Conservation (phyloP, 306 rosid species). For the Gastrolobium bilobum region DNA sequence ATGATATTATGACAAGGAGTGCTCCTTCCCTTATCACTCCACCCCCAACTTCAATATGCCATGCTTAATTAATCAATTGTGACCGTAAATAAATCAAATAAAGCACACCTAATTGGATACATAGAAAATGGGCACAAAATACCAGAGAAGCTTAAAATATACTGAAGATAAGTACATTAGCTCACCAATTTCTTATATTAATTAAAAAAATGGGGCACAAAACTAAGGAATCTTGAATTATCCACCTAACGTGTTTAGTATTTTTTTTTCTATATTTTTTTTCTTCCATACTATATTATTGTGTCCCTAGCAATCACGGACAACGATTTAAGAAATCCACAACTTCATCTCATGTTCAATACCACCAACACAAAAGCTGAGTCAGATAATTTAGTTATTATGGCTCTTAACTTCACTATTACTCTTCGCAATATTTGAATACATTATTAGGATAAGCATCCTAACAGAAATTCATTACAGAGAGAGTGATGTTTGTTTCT, state of each 20-base stretch:
- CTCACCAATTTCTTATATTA: slow-evolving; percentile 23
- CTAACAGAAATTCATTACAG: background rate
- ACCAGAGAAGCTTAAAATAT: slow-evolving; percentile 26
- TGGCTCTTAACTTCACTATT: background rate
- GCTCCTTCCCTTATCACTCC: background rate
- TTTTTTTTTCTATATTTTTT: background rate
- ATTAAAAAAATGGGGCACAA: background rate
- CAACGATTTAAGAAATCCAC: background rate
- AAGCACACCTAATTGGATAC: slow-evolving; percentile 31
- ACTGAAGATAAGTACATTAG: slow-evolving; percentile 47
- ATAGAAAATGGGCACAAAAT: slow-evolving; percentile 16
- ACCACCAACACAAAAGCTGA: slow-evolving; percentile 50
- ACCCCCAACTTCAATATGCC: slow-evolving; percentile 2
- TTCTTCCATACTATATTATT: background rate
- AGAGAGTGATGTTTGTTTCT: background rate
- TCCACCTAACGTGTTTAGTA: slow-evolving; percentile 38
- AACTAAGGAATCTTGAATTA: slow-evolving; percentile 38
- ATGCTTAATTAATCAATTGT: background rate
- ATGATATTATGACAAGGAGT: background rate
- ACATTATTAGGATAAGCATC: slow-evolving; percentile 39
- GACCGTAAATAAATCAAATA: slow-evolving; percentile 45
- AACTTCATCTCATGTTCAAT: slow-evolving; percentile 39
- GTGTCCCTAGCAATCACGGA: slow-evolving; percentile 23
- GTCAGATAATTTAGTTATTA: slow-evolving; percentile 20
- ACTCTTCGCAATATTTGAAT: background rate